Base-by-base conservation (phyloP, 169 alveolate genomes). In the Ophryocystis elektroscirrha region DNA sequence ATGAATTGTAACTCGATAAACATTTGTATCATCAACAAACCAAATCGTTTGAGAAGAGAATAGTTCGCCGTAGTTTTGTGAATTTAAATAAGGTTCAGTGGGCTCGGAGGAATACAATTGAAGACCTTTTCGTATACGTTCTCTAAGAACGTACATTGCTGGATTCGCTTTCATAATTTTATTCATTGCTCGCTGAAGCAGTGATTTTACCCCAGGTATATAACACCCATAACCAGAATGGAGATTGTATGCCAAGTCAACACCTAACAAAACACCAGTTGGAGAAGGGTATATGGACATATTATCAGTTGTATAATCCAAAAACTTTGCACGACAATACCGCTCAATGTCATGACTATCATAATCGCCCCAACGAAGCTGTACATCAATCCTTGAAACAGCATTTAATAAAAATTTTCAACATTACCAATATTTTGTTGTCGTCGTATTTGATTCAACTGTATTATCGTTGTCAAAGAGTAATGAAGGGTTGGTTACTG, bases 1-100 rank as follows among this genome's bases (percentile, higher is more conserved):
- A 73, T 95, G 98, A 28, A 93, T 84, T 30, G 99, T 91, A 37
- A 95, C 99, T 59, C 99, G 70, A 71, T 95, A 95, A 22, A 94
- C 99, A 65, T 95, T 93, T 18, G 99, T 91, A 72, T 95, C 99
- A 72, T 95, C 99, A 2, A 95, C 98, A 71, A 95, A 95, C 98
- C 99, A 92, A 16, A 89, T 89, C 12, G 93, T 92, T 61, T 95
- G 96, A 37, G 95, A 86, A 26, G 93, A 81, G 70, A 95, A 95
- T 32, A 95, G 77, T 67, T 95, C 99, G 26, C 94, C 94, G 62
- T 85, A 92, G 71, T 95, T 95, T 71, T 83, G 87, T 47, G 97
- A 83, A 51, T 89, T 87, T 57, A 95, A 68, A 67, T 93, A 93
- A 19, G 99, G 99, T 68, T 95, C 99, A 1, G 99, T 91, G 22